A percentile compares a stretch with the other conserved stretches of the same genome.
Conservation (phyloP, 495 filamentous ascomycete genomes). For the Lepraria neglecta region DNA sequence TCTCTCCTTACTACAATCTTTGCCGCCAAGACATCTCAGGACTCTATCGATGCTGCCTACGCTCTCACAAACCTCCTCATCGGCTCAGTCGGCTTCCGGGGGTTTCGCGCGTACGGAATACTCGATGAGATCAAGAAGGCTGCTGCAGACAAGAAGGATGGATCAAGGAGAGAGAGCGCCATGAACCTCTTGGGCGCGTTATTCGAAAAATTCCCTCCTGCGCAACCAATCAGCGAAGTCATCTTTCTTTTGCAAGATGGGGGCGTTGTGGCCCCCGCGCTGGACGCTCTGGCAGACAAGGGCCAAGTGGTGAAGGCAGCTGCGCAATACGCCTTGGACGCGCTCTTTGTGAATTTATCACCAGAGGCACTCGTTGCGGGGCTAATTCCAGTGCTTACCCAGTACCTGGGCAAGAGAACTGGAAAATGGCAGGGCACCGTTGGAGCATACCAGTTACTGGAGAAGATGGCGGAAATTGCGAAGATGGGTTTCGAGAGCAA, state of each 20-base stretch:
- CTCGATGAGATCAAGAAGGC: slow-evolving; percentile 69
- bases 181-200: slow-evolving; percentile 92
- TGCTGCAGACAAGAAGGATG: slow-evolving; percentile 90
- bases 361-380: slow-evolving; percentile 75
- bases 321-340: slow-evolving; percentile 90
- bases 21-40: slow-evolving; percentile 71
- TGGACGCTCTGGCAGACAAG: slow-evolving; percentile 90
- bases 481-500: slow-evolving; percentile 71
- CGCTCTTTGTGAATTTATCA: slow-evolving; percentile 69
- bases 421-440: slow-evolving; percentile 96
- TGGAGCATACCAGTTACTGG: slow-evolving; percentile 72
- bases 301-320: slow-evolving; percentile 79
- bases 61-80: slow-evolving; percentile 71
- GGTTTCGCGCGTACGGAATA: slow-evolving; percentile 68
- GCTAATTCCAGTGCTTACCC: slow-evolving; percentile 63
- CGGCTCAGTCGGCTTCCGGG: slow-evolving; percentile 69
- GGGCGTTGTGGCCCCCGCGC: slow-evolving; percentile 60
- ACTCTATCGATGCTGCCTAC: slow-evolving; percentile 82
- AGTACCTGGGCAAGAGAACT: slow-evolving; percentile 69
- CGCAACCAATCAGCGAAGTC: slow-evolving; percentile 72
- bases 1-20: slow-evolving; percentile 70
- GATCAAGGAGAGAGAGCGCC: slow-evolving; percentile 75
- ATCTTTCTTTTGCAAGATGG: slow-evolving; percentile 74
- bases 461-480: slow-evolving; percentile 87
- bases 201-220: slow-evolving; percentile 78